Evolutionary conservation across 2,329 filamentous ascomycete genomes (phyloP), one percentile per base, ranked within the genome.

Genomic region (Bimuria novae-zelandiae): DNA sequence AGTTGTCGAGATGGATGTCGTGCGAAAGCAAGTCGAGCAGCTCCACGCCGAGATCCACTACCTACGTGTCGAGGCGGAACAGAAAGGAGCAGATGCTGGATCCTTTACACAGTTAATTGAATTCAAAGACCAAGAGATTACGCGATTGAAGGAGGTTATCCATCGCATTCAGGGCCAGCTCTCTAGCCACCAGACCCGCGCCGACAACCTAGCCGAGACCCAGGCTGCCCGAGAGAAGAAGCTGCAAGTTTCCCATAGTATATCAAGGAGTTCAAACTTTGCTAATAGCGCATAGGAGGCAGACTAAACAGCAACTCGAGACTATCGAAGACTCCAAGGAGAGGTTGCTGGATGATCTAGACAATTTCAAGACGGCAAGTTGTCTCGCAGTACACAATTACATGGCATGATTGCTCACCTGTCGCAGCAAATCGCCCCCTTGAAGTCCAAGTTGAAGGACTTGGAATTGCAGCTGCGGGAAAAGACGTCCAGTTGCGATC

Each of bases 401-500:
- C 27, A 25, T 52, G n/a, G 21, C 17, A n/a, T 22, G n/a, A 35
- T 33, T 43, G 19, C 30, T 46, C 2, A 47, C 33, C 8, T 16
- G 5, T 19, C 35, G 1, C 23, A 42, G 25, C 8, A 47, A 16
- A 37, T 25, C 7, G 10, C 21, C 12, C 51, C 51, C 17, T 32
- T 32, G 37, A 32, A 36, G 19, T 12, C 11, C 14, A 16, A 25
- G 3, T 4, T 45, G 33, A 35, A 49, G 32, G 30, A 44, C 11
- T 8, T 41, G 14, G 27, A 53, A 25, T 16, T 25, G 3, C 29
- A 61, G 33, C 49, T 69, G 5, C 51, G 43, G 3, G 56, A 63
- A n/a, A 70, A 69, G 40, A 59, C 42, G 3, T 57, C 52, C 14
- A 42, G 59, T 21, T 60, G 54, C 32, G 60, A 63, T 49, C 59